Evolutionary conservation across 1,284 basidiomycete genomes (phyloP).

Genomic region (Apiotrichum sp.): DNA sequence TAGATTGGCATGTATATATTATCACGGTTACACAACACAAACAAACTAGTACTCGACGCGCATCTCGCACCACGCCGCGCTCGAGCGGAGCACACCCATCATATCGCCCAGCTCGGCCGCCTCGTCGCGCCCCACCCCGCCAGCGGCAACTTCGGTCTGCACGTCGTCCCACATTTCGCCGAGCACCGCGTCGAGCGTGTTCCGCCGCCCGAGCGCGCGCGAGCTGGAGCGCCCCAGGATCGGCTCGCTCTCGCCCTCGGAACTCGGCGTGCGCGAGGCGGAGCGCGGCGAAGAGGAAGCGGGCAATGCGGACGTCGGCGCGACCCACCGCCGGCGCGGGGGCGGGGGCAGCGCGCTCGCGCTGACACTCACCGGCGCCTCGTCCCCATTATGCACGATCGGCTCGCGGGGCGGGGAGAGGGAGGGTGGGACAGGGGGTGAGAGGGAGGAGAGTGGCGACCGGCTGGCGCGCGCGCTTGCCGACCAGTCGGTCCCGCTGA

Average conservation of each 20-base stretch:
- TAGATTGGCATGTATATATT: too few relatives aligned
- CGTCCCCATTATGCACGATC: background rate
- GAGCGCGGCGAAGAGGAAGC: too few relatives aligned
- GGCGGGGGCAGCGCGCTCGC: background rate
- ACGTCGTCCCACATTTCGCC: constrained; percentile 31
- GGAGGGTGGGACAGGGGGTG: background rate
- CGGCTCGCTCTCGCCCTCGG: too few relatives aligned
- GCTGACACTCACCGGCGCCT: background rate
- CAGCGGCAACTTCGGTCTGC: constrained; percentile 19
- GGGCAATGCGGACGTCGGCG: too few relatives aligned
- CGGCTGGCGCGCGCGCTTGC: too few relatives aligned
- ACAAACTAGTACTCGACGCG: too few relatives aligned
- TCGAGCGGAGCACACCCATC: constrained; percentile 15
- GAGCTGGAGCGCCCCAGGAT: too few relatives aligned
- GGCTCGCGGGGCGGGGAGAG: constrained; percentile 2
- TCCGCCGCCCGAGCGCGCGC: constrained; percentile 7
- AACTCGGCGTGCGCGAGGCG: too few relatives aligned
- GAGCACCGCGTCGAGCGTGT: constrained; percentile 33
- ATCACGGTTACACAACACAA: too few relatives aligned
- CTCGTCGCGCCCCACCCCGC: constrained; percentile 17
- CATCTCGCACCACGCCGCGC: constrained; percentile 19
- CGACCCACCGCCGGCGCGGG: background rate
- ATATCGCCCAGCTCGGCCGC: constrained; percentile 21
- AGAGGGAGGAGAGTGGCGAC: too few relatives aligned
- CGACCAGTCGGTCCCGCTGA: too few relatives aligned